These are phyloP conservation scores for Lepidopterella palustris DNA, from an alignment of 495 filamentous ascomycete genomes.

Conservation along the genomic window DNA sequence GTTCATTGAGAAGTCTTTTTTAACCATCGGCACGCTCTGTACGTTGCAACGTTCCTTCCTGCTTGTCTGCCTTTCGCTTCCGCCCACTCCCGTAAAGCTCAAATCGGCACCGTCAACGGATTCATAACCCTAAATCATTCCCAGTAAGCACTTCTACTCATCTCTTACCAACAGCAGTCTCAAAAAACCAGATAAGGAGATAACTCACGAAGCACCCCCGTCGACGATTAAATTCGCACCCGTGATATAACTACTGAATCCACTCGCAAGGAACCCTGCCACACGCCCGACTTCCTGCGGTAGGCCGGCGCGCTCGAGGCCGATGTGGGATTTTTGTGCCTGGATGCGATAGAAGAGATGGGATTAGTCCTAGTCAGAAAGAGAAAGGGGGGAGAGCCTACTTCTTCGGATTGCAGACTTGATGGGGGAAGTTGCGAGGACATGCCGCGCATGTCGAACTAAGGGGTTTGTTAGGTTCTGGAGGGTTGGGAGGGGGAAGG, in stretches of 20 bases:
- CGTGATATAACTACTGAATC: conserved; percentile 52
- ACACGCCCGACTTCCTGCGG: conserved; percentile 53
- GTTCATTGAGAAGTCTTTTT: too few relatives aligned
- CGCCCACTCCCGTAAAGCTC: too few relatives aligned
- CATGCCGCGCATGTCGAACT: conserved; percentile 51
- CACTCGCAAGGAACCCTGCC: conserved; percentile 51
- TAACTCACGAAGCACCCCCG: conserved; percentile 44
- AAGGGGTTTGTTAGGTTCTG: background rate
- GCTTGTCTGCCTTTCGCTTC: too few relatives aligned
- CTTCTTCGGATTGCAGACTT: conserved; percentile 47
- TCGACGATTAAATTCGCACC: conserved; percentile 52
- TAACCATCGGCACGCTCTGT: too few relatives aligned
- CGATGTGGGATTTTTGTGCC: conserved; percentile 41
- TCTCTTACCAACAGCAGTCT: background rate
- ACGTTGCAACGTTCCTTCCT: too few relatives aligned
- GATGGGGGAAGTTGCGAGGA: conserved; percentile 50
- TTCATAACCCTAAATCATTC: conserved; percentile 23
- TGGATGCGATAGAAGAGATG: conserved; percentile 4
- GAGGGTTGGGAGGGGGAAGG: background rate
- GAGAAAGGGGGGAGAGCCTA: conserved; percentile 13
- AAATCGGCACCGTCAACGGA: conserved; percentile 34
- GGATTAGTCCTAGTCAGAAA: background rate
- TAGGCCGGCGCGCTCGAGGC: conserved; percentile 44
- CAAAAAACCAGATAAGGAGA: background rate
- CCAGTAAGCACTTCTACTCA: too few relatives aligned